Conservation (phyloP, 2,329 filamentous ascomycete species). For the Fusarium bactridioides region DNA sequence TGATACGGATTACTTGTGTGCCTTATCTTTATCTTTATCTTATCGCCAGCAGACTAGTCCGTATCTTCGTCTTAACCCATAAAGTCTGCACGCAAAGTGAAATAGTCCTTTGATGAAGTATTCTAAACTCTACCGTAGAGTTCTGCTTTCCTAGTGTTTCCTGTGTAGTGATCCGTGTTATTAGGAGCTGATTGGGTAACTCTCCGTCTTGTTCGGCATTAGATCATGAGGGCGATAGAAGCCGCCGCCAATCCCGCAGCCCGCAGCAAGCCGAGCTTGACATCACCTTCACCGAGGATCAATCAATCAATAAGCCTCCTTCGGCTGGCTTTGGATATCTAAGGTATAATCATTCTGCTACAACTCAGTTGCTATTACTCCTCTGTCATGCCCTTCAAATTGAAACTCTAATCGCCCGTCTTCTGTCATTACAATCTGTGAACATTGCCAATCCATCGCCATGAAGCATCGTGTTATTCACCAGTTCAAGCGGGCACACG, state of each 20-base stretch:
- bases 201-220: constrained; percentile 42
- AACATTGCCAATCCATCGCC: constrained; percentile 12
- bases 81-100: background rate
- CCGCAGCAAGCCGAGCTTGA: constrained; percentile 51
- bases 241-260: constrained; percentile 37
- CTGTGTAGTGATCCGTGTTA: background rate
- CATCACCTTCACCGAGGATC: constrained; percentile 43
- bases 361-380: background rate
- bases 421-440: constrained; percentile 5
- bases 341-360: constrained; percentile 21
- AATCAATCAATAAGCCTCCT: constrained; percentile 34
- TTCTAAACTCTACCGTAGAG: background rate
- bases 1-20: background rate
- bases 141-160: background rate
- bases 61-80: background rate
- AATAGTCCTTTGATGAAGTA: background rate
- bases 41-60: background rate
- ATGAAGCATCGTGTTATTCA: constrained; percentile 48
- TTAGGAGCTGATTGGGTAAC: constrained; percentile 19
- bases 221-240: constrained; percentile 34
- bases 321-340: constrained; percentile 32
- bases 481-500: constrained; percentile 43
- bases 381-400: constrained; percentile 21
- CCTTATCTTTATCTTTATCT: background rate
- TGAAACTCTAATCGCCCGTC: constrained; percentile 13